A percentile compares a stretch with the other conserved stretches of the same genome.
Conservation (phyloP, 495 filamentous ascomycete genomes). For the Clohesyomyces aquaticus region DNA sequence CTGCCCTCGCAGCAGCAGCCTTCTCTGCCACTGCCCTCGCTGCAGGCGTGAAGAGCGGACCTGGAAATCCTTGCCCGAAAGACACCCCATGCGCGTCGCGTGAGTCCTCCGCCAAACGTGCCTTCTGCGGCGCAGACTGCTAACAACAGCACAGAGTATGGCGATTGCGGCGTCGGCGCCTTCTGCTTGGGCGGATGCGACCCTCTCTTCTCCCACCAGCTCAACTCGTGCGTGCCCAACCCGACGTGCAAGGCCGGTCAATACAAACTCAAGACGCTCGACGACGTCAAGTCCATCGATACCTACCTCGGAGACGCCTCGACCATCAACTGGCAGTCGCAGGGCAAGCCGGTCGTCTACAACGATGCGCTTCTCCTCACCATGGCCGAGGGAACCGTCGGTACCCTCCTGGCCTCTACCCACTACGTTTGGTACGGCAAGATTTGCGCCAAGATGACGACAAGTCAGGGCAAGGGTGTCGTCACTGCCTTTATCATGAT, state of each 20-base stretch:
- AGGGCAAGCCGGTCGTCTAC: constrained; percentile 70
- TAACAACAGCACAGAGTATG: constrained; percentile 71
- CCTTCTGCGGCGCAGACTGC: background rate
- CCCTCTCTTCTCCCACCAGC: constrained; percentile 72
- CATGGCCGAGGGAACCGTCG: constrained; percentile 78
- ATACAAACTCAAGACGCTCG: constrained; percentile 71
- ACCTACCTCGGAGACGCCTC: constrained; percentile 84
- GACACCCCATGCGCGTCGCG: constrained; percentile 88
- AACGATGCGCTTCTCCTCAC: constrained; percentile 74
- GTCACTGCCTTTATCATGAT: constrained; percentile 95
- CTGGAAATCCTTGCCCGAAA: constrained; percentile 63
- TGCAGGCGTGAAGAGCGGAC: constrained; percentile 6
- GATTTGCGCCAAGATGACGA: constrained; percentile 83
- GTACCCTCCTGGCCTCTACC: constrained; percentile 86
- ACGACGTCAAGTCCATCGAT: constrained; percentile 68
- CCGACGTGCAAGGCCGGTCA: constrained; percentile 77
- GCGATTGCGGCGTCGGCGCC: constrained; percentile 88
- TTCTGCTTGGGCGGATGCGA: constrained; percentile 98
- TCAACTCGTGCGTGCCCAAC: constrained; percentile 84
- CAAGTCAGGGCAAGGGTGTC: constrained; percentile 80
- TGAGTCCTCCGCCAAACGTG: constrained; percentile 55
- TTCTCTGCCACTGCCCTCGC: constrained; percentile 7
- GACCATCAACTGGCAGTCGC: constrained; percentile 83
- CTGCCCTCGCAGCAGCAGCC: constrained; percentile 33
- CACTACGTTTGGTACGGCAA: constrained; percentile 98